phyloP scores from a whole-genome alignment of 2,329 filamentous ascomycete genomes.

The Colletotrichum simmondsii region DNA sequence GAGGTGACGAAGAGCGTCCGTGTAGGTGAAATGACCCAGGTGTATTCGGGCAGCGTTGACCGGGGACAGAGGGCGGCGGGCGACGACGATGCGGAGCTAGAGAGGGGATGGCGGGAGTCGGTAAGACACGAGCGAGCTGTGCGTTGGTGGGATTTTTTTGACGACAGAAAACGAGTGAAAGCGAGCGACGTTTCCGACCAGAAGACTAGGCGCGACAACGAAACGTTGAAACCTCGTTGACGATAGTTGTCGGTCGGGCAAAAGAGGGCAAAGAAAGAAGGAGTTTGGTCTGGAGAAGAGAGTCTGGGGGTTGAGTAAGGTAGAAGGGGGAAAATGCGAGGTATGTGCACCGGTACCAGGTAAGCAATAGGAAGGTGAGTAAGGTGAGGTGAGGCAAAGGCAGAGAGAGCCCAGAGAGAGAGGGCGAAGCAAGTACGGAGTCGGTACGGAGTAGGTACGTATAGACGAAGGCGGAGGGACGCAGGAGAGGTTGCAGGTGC shows the following conservation, averaged over 20 bases:
- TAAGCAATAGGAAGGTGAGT: conserved; percentile 25
- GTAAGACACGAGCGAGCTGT: conserved; percentile 34
- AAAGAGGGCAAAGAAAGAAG: neutral
- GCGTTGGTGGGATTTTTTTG: conserved; percentile 31
- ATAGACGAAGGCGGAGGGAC: conserved; percentile 14
- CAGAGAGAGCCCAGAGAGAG: conserved; percentile 8
- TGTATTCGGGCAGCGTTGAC: conserved; percentile 19
- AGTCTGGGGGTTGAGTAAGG: conserved; percentile 7
- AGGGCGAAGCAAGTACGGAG: conserved; percentile 8
- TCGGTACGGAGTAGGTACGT: neutral
- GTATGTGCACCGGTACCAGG: conserved; percentile 17
- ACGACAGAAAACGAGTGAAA: conserved; percentile 31
- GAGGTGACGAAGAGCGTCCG: neutral
- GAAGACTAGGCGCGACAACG: conserved; percentile 20
- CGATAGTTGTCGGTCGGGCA: conserved; percentile 3
- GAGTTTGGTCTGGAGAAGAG: neutral
- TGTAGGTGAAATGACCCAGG: neutral
- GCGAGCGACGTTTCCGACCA: conserved; percentile 32
- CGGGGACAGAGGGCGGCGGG: conserved; percentile 23
- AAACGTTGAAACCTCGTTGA: conserved; percentile 1
- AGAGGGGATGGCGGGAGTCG: conserved; percentile 23
- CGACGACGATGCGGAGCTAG: conserved; percentile 33
- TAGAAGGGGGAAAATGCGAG: neutral
- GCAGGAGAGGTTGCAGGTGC: conserved; percentile 13
- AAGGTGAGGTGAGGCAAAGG: neutral